These are phyloP conservation scores for Kwoniella sp. DNA, from an alignment of 768 basidiomycete species.

Conservation along the genomic window DNA sequence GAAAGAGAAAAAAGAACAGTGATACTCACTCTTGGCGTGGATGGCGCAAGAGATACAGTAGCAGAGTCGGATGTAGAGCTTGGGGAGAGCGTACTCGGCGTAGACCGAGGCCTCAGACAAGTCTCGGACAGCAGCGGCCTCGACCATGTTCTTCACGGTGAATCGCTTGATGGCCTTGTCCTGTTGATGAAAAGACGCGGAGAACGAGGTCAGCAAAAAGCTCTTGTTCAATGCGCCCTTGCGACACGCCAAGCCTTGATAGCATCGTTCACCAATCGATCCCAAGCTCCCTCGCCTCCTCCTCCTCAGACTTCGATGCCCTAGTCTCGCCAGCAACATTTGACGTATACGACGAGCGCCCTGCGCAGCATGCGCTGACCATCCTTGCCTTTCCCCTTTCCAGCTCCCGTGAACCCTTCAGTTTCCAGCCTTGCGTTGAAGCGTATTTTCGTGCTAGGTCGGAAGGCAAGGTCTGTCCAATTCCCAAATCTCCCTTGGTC, in stretches of 20 bases:
- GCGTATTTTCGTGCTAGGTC: too few relatives aligned
- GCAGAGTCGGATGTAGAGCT: slow-evolving; percentile 96
- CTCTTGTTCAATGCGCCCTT: not conserved
- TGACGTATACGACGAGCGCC: too few relatives aligned
- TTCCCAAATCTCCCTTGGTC: too few relatives aligned
- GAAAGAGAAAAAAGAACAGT: not conserved
- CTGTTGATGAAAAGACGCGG: slow-evolving; percentile 55
- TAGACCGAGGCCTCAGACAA: slow-evolving; percentile 95
- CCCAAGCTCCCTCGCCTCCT: not conserved
- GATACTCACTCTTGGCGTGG: slow-evolving; percentile 86
- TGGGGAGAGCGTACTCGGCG: slow-evolving; percentile 92
- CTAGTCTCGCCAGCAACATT: too few relatives aligned
- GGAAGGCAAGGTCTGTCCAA: too few relatives aligned
- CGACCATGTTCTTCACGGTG: slow-evolving; percentile 99
- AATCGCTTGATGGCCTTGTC: slow-evolving; percentile 99
- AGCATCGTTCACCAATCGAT: too few relatives aligned
- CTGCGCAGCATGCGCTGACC: too few relatives aligned
- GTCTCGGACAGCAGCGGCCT: slow-evolving; percentile 96
- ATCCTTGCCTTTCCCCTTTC: too few relatives aligned
- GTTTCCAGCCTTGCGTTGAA: too few relatives aligned
- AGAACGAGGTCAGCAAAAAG: not conserved
- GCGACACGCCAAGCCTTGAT: too few relatives aligned
- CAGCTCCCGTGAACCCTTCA: too few relatives aligned
- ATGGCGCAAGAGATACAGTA: slow-evolving; percentile 99
- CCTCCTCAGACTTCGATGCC: too few relatives aligned